Conservation (phyloP, 805 yeast genomes). For the Metschnikowia chrysomelidarum region DNA sequence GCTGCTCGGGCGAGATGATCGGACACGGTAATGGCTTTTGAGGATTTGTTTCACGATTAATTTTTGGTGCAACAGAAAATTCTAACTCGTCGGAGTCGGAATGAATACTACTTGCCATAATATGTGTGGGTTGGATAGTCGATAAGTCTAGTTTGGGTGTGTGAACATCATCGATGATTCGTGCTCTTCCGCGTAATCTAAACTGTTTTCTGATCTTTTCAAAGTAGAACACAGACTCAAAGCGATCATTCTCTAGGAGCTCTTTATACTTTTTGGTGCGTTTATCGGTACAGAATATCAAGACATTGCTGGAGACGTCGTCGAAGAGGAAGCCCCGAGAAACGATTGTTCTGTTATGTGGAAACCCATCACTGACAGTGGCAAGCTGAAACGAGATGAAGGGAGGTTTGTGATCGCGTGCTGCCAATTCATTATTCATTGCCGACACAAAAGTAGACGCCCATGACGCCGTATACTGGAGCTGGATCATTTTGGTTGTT, state of each 20-base stretch:
- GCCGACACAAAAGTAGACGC: slow-evolving; percentile 62
- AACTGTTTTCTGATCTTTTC: slow-evolving; percentile 61
- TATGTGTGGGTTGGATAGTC: slow-evolving; percentile 27
- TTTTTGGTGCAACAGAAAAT: slow-evolving; percentile 11
- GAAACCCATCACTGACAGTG: slow-evolving; percentile 59
- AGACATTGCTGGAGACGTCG: slow-evolving; percentile 62
- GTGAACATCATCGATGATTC: slow-evolving; percentile 35
- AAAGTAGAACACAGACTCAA: slow-evolving; percentile 79
- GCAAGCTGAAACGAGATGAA: slow-evolving; percentile 67
- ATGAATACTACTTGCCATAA: slow-evolving; percentile 19
- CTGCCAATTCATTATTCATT: slow-evolving; percentile 41
- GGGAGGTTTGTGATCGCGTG: slow-evolving; percentile 32
- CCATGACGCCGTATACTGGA: slow-evolving; percentile 64
- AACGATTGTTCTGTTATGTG: slow-evolving; percentile 68
- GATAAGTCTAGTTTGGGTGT: slow-evolving; percentile 34
- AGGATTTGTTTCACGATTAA: slow-evolving; percentile 2
- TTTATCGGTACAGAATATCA: slow-evolving; percentile 69
- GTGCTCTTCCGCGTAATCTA: slow-evolving; percentile 67
- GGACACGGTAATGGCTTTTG: slow-evolving; percentile 25
- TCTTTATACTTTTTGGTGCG: slow-evolving; percentile 64
- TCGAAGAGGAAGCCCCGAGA: slow-evolving; percentile 73
- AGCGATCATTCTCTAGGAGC: slow-evolving; percentile 48
- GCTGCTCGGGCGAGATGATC: slow-evolving; percentile 29
- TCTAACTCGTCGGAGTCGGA: slow-evolving; percentile 16
- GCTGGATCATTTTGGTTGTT: slow-evolving; percentile 23